Conservation (phyloP, 1,284 basidiomycete species). For the Mycosarcoma mackinlayi region DNA sequence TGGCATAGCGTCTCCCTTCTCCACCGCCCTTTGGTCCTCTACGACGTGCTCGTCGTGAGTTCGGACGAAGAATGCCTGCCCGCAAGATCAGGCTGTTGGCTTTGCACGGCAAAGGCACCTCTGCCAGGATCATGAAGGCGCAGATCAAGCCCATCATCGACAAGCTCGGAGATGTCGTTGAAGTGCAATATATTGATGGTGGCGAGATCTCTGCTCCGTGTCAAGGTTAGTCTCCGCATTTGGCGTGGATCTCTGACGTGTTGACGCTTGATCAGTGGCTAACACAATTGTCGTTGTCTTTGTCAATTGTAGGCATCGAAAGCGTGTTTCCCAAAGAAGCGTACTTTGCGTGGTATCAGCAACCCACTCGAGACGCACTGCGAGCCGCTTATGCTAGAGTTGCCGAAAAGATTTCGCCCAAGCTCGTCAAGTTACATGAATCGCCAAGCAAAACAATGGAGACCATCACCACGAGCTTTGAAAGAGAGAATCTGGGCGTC, state of each 20-base stretch:
- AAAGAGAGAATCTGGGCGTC: not conserved
- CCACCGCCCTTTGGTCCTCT: not conserved
- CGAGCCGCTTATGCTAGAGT: constrained; percentile 23
- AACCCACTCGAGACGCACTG: constrained; percentile 25
- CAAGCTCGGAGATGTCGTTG: constrained; percentile 20
- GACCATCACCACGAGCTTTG: constrained; percentile 1
- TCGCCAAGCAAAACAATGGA: not conserved
- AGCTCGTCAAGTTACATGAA: not conserved
- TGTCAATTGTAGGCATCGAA: constrained; percentile 29
- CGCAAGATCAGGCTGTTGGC: constrained; percentile 31
- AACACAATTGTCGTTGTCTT: not conserved
- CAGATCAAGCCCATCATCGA: constrained; percentile 48
- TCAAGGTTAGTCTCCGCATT: constrained; percentile 20
- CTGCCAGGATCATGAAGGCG: constrained; percentile 44
- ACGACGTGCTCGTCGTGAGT: not conserved
- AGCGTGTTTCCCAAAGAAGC: constrained; percentile 31
- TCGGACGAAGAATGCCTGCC: constrained; percentile 1
- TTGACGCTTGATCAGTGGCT: too few relatives aligned
- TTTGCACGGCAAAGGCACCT: constrained; percentile 51
- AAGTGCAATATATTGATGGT: constrained; percentile 39
- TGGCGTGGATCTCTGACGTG: too few relatives aligned
- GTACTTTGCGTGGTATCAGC: constrained; percentile 47
- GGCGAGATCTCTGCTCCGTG: constrained; percentile 29
- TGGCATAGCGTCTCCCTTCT: too few relatives aligned
- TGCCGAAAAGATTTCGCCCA: constrained; percentile 3